phyloP scores from a whole-genome alignment of 805 yeast genomes.

The Saturnispora silvae region DNA sequence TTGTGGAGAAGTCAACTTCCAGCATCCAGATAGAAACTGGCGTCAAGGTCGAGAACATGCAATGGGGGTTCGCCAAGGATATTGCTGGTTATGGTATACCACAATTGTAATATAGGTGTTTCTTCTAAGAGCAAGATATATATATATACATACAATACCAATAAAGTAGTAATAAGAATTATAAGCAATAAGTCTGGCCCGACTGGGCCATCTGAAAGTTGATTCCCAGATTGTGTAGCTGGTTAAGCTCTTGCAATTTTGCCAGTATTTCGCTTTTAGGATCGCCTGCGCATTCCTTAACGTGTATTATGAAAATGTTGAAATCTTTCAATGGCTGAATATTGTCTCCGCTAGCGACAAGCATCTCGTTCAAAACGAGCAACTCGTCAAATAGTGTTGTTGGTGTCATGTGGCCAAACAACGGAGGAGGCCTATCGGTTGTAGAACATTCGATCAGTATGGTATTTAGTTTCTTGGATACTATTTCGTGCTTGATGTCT shows the following conservation, averaged over 20 bases:
- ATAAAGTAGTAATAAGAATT: no score
- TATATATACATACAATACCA: no score
- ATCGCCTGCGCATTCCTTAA: conserved; percentile 36
- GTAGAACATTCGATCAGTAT: conserved; percentile 76
- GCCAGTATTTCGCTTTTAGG: conserved; percentile 47
- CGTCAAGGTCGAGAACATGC: conserved; percentile 61
- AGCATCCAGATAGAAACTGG: conserved; percentile 46
- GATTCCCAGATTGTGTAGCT: conserved; percentile 30
- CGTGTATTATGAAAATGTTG: conserved; percentile 41
- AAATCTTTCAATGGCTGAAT: conserved; percentile 32
- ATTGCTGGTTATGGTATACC: conserved; percentile 76
- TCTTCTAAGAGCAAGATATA: no score
- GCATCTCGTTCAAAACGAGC: conserved; percentile 17
- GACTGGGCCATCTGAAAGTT: conserved; percentile 43
- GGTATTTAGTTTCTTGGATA: conserved; percentile 33
- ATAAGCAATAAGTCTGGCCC: conserved; percentile 28
- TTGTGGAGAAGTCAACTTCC: conserved; percentile 54
- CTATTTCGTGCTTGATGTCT: conserved; percentile 36
- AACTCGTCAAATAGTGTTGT: conserved; percentile 50
- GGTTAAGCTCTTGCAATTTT: conserved; percentile 35
- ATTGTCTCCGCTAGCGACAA: conserved; percentile 11
- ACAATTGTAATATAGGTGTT: conserved; percentile 16
- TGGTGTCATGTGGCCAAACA: conserved; percentile 82
- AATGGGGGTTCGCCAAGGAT: conserved; percentile 83
- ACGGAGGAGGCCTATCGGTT: conserved; percentile 33